These are phyloP conservation scores for Epichloe baconii DNA, from an alignment of 2,329 filamentous ascomycete species.

Conservation along the genomic window DNA sequence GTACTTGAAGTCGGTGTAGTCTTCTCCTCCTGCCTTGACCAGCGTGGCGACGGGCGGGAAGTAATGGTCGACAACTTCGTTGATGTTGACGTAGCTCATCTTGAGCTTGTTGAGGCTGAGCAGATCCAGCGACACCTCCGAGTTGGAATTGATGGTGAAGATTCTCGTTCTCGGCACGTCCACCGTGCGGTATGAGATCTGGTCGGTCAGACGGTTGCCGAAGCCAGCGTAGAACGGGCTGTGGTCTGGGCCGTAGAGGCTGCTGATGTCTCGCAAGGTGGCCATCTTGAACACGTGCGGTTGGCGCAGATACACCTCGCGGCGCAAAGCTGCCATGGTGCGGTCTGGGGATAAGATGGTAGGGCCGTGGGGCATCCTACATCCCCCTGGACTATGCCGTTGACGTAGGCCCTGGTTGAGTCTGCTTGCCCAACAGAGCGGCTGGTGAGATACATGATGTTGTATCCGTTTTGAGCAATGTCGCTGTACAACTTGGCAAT, in stretches of 20 bases:
- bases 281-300: conserved; percentile 99
- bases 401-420: conserved; percentile 75
- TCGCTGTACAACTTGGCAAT: conserved; percentile 97
- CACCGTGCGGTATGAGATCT: conserved; percentile 87
- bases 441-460: conserved; percentile 95
- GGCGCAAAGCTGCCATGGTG: conserved; percentile 81
- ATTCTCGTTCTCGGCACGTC: conserved; percentile 91
- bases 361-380: conserved; percentile 73
- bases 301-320: conserved; percentile 90
- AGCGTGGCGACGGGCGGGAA: conserved; percentile 85
- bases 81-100: conserved; percentile 93
- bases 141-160: conserved; percentile 97
- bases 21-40: conserved; percentile 78
- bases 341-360: conserved; percentile 92
- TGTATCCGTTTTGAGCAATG: conserved; percentile 90
- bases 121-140: conserved; percentile 84
- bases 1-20: conserved; percentile 94
- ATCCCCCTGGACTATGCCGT: conserved; percentile 83
- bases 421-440: conserved; percentile 90
- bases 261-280: conserved; percentile 85
- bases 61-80: conserved; percentile 94
- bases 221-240: conserved; percentile 95
- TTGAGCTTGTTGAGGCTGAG: conserved; percentile 88
- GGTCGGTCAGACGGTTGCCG: conserved; percentile 90
- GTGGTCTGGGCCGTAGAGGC: conserved; percentile 62